Conservation (phyloP, 768 basidiomycete species). For the Psilocybe sp. region DNA sequence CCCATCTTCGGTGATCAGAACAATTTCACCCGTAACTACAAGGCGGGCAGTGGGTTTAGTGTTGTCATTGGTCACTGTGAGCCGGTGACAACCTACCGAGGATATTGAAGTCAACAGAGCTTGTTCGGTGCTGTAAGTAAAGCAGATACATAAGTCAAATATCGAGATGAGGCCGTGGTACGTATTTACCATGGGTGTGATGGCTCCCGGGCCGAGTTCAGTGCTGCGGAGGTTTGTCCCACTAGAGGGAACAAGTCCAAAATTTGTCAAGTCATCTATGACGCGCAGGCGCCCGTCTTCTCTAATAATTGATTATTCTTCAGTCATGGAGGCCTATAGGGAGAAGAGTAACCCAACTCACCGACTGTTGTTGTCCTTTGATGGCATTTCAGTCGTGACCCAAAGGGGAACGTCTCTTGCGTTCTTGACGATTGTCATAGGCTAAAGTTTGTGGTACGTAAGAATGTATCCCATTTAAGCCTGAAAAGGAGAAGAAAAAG, state of each 20-base stretch:
- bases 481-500: neutral
- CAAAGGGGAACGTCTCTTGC: constrained; percentile 8
- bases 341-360: constrained; percentile 14
- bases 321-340: neutral
- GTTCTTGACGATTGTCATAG: constrained; percentile 32
- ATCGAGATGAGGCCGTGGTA: neutral
- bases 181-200: constrained; percentile 44
- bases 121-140: constrained; percentile 40
- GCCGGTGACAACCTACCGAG: constrained; percentile 35
- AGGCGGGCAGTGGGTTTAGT: constrained; percentile 3
- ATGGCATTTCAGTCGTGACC: neutral
- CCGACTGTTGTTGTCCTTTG: constrained; percentile 47
- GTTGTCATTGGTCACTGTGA: neutral
- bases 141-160: neutral
- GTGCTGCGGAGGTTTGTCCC: constrained; percentile 52
- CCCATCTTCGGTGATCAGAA: constrained; percentile 57
- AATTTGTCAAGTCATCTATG: constrained; percentile 34
- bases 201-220: constrained; percentile 51
- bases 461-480: neutral
- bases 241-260: constrained; percentile 39
- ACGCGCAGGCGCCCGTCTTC: constrained; percentile 47
- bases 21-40: constrained; percentile 51
- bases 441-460: constrained; percentile 15
- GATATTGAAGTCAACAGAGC: constrained; percentile 61
- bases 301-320: constrained; percentile 23